phyloP scores from a whole-genome alignment of 768 basidiomycete species.

The Pulveroboletus sp. region DNA sequence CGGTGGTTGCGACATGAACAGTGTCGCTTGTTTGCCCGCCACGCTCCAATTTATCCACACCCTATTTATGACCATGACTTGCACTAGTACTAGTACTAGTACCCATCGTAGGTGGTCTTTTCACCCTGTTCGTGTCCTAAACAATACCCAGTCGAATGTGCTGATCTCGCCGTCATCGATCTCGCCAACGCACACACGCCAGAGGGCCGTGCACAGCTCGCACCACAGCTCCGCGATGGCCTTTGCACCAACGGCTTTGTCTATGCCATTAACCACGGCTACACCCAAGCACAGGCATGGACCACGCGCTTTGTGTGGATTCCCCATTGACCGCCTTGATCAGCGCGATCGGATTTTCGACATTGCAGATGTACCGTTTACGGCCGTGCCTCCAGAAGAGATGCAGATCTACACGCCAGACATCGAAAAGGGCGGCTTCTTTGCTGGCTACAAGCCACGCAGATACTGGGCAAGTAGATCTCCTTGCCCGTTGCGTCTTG shows the following conservation, averaged over 20 bases:
- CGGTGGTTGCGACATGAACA: conserved; percentile 31
- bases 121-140: not conserved
- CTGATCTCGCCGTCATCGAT: conserved; percentile 53
- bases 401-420: conserved; percentile 37
- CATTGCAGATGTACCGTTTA: conserved; percentile 46
- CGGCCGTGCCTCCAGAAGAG: conserved; percentile 39
- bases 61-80: too few species aligned
- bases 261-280: conserved; percentile 38
- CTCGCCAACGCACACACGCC: conserved; percentile 39
- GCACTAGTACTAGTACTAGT: too few species aligned
- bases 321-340: conserved; percentile 10
- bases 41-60: too few species aligned
- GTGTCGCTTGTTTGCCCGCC: conserved; percentile 28
- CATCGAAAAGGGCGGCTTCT: conserved; percentile 41
- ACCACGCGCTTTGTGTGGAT: too few species aligned
- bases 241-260: conserved; percentile 42
- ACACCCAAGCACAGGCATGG: conserved; percentile 38
- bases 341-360: conserved; percentile 48
- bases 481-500: not conserved
- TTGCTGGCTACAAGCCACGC: conserved; percentile 48
- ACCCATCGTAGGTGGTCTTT: conserved; percentile 28
- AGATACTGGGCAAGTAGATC: conserved; percentile 43
- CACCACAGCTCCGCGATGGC: conserved; percentile 42
- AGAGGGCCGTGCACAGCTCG: conserved; percentile 41
- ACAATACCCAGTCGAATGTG: conserved; percentile 40